Evolutionary conservation across 2,329 filamentous ascomycete species (phyloP), one percentile per base, ranked within the genome.

Genomic region (Exophiala calicioides): DNA sequence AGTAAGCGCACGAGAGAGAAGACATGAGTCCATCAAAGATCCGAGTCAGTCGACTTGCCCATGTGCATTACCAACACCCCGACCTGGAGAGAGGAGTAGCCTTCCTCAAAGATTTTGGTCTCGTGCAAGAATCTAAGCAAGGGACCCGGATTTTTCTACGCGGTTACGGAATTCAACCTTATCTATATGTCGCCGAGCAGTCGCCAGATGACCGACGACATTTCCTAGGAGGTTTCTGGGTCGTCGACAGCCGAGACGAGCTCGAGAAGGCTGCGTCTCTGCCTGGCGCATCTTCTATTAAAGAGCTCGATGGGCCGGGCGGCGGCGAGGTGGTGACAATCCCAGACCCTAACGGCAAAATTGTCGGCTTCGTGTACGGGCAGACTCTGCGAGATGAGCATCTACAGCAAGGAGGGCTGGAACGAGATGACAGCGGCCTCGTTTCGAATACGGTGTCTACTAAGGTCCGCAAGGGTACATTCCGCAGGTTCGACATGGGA

Each of bases 161-260:
- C 30, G 81, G 81, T 13, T 84, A 82, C 58, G 80, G 81, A 10
- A 66, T 65, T 5, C 80, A 84, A 55, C 79, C 79, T 9, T 83
- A 80, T 60, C 67, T 82, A 2, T 71, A 83, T 33, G 80, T 78
- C 53, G 48, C 49, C 12, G 44, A 49, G 33, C 15, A 46, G 30
- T 52, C 48, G 3, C 52, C 52, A 18, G 52, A 55, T 15, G 15
- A 19, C 30, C 44, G 46, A 23, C 24, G 44, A 33, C 47, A 55
- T 34, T 55, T 55, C 33, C 16, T 35, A 5, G 52, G 48, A 10
- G 46, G 18, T 3, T 49, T 20, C 33, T 55, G 52, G 52, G 52
- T 45, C 3, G 52, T 55, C 7, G 52, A 52, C 21, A 42, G 18
- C n/a, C 23, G 34, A 10, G 30, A 49, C 9, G 52, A 55, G 18